phyloP scores from a whole-genome alignment of 805 yeast species.

The Dipodascus geniculatus region DNA sequence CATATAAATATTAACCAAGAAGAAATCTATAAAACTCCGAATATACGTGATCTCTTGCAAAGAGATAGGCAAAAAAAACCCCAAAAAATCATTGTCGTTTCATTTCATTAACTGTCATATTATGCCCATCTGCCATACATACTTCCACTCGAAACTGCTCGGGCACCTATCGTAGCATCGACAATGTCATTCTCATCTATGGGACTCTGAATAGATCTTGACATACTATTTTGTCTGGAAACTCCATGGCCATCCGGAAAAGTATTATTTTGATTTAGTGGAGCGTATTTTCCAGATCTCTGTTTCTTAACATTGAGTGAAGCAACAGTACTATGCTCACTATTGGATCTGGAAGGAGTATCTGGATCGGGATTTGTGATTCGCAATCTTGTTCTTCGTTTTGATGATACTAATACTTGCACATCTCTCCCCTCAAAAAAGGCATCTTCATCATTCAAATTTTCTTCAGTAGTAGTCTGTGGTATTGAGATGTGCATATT shows the following conservation, averaged over 20 bases:
- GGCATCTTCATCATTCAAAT: constrained; percentile 26
- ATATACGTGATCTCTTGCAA: no score
- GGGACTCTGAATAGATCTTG: not conserved
- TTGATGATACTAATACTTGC: constrained; percentile 59
- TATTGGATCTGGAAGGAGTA: not conserved
- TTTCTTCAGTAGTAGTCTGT: constrained; percentile 9
- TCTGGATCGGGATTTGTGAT: constrained; percentile 49
- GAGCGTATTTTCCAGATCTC: not conserved
- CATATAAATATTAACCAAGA: not conserved
- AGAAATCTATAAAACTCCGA: not conserved
- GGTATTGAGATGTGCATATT: not conserved
- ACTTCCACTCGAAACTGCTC: constrained; percentile 1
- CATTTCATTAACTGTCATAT: not conserved
- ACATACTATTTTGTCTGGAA: not conserved
- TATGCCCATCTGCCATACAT: not conserved
- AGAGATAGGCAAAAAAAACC: not conserved
- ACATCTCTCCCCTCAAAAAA: constrained; percentile 46
- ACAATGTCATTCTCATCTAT: not conserved
- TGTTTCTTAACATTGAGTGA: not conserved
- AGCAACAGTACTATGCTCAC: not conserved
- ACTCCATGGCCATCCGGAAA: not conserved
- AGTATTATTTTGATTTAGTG: not conserved
- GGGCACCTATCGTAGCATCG: not conserved
- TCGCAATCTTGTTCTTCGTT: constrained; percentile 45
- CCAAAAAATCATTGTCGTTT: not conserved